Evolutionary conservation across 2,329 filamentous ascomycete species (phyloP).

Genomic region (Scedosporium apiospermum): DNA sequence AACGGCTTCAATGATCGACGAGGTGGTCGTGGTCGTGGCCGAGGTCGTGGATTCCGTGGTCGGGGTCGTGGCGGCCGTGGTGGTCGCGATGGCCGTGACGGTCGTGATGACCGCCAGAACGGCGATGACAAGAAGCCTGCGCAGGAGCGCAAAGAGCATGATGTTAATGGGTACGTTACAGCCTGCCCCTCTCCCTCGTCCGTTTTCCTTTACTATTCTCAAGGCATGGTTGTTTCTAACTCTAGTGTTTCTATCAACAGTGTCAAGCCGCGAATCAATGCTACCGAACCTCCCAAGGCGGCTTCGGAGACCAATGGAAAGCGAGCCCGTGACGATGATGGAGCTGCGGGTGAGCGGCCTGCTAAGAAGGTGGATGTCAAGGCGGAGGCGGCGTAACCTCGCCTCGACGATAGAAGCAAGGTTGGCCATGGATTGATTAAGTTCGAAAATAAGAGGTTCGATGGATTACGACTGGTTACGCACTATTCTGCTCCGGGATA

Average conservation of each 20-base stretch:
- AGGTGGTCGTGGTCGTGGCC: constrained; percentile 28
- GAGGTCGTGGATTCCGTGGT: constrained; percentile 18
- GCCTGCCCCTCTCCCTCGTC: not conserved
- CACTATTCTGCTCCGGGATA: not conserved
- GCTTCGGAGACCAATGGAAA: constrained; percentile 32
- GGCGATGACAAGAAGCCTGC: not conserved
- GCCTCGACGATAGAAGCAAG: not conserved
- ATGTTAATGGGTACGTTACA: constrained; percentile 22
- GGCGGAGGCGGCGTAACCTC: constrained; percentile 17
- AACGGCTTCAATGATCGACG: constrained; percentile 39
- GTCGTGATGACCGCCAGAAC: constrained; percentile 9
- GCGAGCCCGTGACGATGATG: constrained; percentile 45
- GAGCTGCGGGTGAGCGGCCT: constrained; percentile 28
- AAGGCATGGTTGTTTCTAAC: constrained; percentile 4
- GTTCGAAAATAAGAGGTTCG: not conserved
- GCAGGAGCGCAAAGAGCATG: constrained; percentile 2
- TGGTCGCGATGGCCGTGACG: constrained; percentile 23
- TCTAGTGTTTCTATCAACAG: constrained; percentile 12
- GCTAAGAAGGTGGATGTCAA: constrained; percentile 56
- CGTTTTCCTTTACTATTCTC: not conserved
- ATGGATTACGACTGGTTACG: not conserved
- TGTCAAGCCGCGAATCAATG: constrained; percentile 27
- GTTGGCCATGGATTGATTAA: not conserved
- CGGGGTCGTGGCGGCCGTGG: constrained; percentile 34
- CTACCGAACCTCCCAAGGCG: constrained; percentile 20